These are phyloP conservation scores for Phytophthora cryptogea DNA, from an alignment of 352 stramenopile genomes.

Conservation along the genomic window DNA sequence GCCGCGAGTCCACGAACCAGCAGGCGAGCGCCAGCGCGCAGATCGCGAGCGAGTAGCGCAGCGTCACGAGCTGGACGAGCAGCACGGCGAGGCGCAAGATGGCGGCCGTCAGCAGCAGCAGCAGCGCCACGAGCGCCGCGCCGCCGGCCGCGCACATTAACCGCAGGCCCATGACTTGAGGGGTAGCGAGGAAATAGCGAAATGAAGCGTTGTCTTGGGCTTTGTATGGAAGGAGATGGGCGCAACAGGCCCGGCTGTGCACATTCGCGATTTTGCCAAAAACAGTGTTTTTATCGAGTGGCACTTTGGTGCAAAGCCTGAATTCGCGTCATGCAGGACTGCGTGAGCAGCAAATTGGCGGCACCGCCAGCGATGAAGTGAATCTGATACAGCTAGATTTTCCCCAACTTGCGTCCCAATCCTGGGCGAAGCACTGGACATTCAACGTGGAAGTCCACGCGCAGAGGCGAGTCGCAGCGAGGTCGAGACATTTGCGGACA, in stretches of 20 bases:
- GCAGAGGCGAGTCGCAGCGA: constrained; percentile 4
- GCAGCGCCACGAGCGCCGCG: constrained; percentile 15
- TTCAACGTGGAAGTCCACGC: too few species aligned
- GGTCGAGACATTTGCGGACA: constrained; percentile 14
- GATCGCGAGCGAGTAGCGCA: constrained; percentile 26
- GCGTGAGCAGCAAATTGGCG: neutral
- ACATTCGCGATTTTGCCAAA: constrained; percentile 9
- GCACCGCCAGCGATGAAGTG: neutral
- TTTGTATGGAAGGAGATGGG: constrained; percentile 5
- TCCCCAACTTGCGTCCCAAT: constrained; percentile 1
- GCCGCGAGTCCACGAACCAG: constrained; percentile 33
- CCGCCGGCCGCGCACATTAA: constrained; percentile 24
- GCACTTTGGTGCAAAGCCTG: neutral
- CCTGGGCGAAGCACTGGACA: neutral
- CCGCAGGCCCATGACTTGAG: constrained; percentile 19
- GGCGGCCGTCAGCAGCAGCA: constrained; percentile 22
- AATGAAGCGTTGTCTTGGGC: constrained; percentile 9
- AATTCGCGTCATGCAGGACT: too few species aligned
- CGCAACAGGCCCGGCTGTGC: neutral
- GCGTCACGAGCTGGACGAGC: constrained; percentile 30
- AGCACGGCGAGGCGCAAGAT: constrained; percentile 21
- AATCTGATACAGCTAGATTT: constrained; percentile 15
- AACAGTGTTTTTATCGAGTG: neutral
- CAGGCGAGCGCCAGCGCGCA: constrained; percentile 13
- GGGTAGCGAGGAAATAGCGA: constrained; percentile 7